Base-by-base conservation (phyloP, 192 early-diverging fungal species). In the Linnemannia schmuckeri region DNA sequence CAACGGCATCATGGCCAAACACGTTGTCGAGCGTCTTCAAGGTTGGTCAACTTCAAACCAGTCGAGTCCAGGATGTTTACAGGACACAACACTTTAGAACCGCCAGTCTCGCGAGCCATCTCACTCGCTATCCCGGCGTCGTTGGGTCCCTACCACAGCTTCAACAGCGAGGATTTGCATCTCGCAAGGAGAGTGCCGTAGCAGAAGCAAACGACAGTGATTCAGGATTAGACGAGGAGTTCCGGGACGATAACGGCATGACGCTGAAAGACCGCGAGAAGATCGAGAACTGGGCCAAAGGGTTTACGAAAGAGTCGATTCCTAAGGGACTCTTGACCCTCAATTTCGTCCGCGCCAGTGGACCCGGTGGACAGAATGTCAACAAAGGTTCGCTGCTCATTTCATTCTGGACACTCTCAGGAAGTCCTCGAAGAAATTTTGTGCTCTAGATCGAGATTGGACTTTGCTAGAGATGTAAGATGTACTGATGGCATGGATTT, bases 291-390 rank as follows among this genome's bases (percentile, higher is more conserved):
- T 95, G 92, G 90, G 74, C 82, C 15, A 75, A 75, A 47, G 87
- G 79, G 72, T 92, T 93, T 72, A 88, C 88, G 72, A 91, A 93
- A 61, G 89, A 90, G 30, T 88, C 75, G 15, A 94, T 96, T 44
- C 95, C 95, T 38, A 90, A 91, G 82, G 93, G 89, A 42, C 77
- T 89, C 2, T 92, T 96, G 57, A 85, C 87, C 17, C 74, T 93
- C 22, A 88, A 90, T 18, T 96, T 95, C 86, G 89, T 92, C 47
- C 91, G 96, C 76, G 93, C 94, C 82, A 93, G 96, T 82, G 97
- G 96, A 7, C 96, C 97, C 17, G 97, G 97, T 37, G 97, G 97
- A 30, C 96, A 98, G 81, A 97, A 98, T 82, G 97, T 98, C 42
- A 98, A 98, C 91, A 98, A 98, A 92, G 92, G 95, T 93, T 88